Evolutionary conservation across 805 yeast species (phyloP), one percentile per base, ranked within the genome.

Genomic region (Zygosaccharomyces kombuchaensis): DNA sequence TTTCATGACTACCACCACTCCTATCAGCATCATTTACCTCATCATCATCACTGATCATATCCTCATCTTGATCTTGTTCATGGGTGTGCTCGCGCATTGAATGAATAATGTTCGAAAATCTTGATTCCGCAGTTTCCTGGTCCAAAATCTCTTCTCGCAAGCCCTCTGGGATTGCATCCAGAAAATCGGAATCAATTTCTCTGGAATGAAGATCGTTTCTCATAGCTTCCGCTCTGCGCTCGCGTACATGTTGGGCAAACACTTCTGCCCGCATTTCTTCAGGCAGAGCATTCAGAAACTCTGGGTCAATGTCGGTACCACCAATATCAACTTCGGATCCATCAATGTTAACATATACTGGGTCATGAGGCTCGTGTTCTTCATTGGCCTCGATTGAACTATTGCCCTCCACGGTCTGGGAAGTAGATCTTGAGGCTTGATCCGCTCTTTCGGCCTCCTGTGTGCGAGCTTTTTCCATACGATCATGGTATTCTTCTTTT

Each of bases 211-310:
- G 60, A 0, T 79, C 71, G 60, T 50, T 67, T 34, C 65, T 58
- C 10, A 67, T 60, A 1, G 76, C 86, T 68, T 71, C 78, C 36
- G 72, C 83, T 48, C 93, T 72, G 47, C 90, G 71, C 54, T 87
- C 93, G 34, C 89, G 70, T 6, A 88, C 70, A 58, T 89, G 96
- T 51, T 88, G 91, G 0, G 90, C 79, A 59, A 87, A 81, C 0
- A 89, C 97, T 58, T 90, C 96, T 51, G 88, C 95, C 40, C 96
- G 72, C 86, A 90, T 85, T 43, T 87, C 93, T 36, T 87, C 96
- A 0, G 97, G 97, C 30, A 90, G 72, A 0, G 96, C 96, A 56
- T 83, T 84, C 49, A 90, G 71, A 61, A 88, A 90, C 54, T 86
- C 91, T 0, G 96, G 95, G 66, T 90, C 97, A 47, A 90, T 87